Evolutionary conservation across 805 yeast genomes (phyloP), one percentile per base, ranked within the genome.

Genomic region (Ogataea sp.): DNA sequence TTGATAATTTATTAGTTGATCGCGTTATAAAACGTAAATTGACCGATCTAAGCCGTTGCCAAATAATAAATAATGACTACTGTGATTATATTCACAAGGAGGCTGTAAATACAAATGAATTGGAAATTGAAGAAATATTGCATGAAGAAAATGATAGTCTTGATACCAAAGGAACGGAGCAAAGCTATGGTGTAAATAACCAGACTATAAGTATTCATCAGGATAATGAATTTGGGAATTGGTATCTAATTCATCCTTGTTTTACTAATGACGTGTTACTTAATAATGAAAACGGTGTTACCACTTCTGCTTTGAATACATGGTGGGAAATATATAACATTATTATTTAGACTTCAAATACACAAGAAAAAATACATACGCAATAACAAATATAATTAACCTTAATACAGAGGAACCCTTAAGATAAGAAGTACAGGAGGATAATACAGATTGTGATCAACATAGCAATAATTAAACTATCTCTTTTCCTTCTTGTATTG

Each of bases 401-500:
- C n/a, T n/a, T n/a, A n/a, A n/a, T n/a, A n/a, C n/a, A n/a, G n/a
- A n/a, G n/a, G n/a, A n/a, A n/a, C n/a, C n/a, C 6, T 26, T n/a
- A 34, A 10, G 11, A 14, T 17, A 29, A 20, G 35, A 61, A 55
- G 60, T 61, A 78, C 38, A 89, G 58, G 11, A 85, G 57, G 34
- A 90, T 52, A 21, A 89, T 77, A 64, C 97, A 85, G 24, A 73
- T 42, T 2, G 86, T 70, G 24, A 89, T 80, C 38, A 93, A 71
- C 3, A 70, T 49, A 1, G 95, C 90, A 53, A 90, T 61, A n/a
- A 90, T 82, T 23, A 90, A 56, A 18, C 94, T 80, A 58, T 93
- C 95, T 41, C 96, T 76, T 64, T 80, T 84, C 59, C 89, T 81
- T 52, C 97, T 72, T 3, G 95, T 81, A 58, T 88, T 88, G 48